A percentile compares a stretch with the other conserved stretches of the same genome.
Conservation (phyloP, 257 asterid genomes). For the Scutellaria baicalensis region DNA sequence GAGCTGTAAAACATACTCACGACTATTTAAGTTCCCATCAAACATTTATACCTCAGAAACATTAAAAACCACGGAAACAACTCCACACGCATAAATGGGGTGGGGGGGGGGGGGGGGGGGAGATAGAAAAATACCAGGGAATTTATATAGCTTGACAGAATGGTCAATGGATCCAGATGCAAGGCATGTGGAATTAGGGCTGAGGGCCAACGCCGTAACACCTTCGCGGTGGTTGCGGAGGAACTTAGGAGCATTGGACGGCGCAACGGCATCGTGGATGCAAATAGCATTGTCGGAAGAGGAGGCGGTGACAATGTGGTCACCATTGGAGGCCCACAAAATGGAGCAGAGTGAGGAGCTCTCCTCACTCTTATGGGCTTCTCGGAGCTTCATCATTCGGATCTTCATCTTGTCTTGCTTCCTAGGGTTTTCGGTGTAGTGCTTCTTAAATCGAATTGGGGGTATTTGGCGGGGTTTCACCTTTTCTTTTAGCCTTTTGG, state of each 20-base stretch:
- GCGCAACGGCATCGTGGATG: constrained; percentile 59
- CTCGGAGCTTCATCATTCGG: constrained; percentile 83
- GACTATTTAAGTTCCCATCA: neutral
- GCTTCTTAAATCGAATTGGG: neutral
- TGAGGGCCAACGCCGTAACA: constrained; percentile 71
- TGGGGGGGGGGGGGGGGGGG: too few relatives aligned
- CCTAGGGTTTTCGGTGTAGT: constrained; percentile 8
- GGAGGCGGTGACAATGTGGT: constrained; percentile 75
- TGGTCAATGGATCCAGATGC: constrained; percentile 96
- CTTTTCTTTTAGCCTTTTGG: constrained; percentile 1
- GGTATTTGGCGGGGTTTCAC: constrained; percentile 16
- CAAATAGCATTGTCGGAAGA: constrained; percentile 72
- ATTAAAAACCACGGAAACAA: too few relatives aligned
- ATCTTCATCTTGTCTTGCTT: constrained; percentile 51
- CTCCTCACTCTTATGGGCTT: constrained; percentile 57
- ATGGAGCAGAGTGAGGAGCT: constrained; percentile 48
- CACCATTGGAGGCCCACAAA: constrained; percentile 58
- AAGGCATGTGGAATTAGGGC: constrained; percentile 80
- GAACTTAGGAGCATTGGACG: constrained; percentile 50
- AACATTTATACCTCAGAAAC: too few relatives aligned
- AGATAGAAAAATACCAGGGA: constrained; percentile 49
- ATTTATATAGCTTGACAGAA: constrained; percentile 90
- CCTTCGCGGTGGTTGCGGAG: constrained; percentile 80
- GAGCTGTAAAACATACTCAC: neutral
- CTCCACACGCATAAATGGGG: too few relatives aligned